Evolutionary conservation across 1,139 yeast species (phyloP).

Genomic region (Lodderomyces orthopsilosis): DNA sequence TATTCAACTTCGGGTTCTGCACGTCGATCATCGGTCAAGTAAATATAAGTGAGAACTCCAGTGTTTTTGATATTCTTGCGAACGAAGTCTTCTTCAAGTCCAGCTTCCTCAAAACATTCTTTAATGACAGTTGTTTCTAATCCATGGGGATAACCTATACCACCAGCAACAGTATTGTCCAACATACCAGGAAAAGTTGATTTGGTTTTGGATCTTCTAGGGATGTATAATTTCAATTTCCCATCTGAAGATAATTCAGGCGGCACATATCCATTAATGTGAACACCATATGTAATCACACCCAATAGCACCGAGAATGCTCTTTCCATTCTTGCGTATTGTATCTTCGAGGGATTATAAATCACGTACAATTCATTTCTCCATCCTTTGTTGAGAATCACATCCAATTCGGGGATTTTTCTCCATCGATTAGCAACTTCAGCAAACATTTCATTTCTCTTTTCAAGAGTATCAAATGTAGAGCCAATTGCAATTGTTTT

Average conservation of each 20-base stretch:
- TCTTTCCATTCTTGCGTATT: slow-evolving; percentile 73
- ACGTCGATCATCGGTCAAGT: slow-evolving; percentile 46
- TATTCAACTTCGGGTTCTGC: slow-evolving; percentile 90
- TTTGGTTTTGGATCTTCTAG: slow-evolving; percentile 71
- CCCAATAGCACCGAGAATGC: slow-evolving; percentile 81
- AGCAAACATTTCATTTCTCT: slow-evolving; percentile 45
- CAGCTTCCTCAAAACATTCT: slow-evolving; percentile 91
- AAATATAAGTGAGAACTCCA: slow-evolving; percentile 73
- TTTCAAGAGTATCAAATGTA: slow-evolving; percentile 41
- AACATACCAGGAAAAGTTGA: slow-evolving; percentile 88
- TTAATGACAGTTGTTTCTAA: slow-evolving; percentile 74
- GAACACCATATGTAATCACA: slow-evolving; percentile 86
- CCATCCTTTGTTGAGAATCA: slow-evolving; percentile 67
- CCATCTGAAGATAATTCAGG: slow-evolving; percentile 32
- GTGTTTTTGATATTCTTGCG: slow-evolving; percentile 40
- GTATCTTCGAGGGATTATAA: slow-evolving; percentile 50
- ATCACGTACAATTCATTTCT: slow-evolving; percentile 78
- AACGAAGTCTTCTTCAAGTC: slow-evolving; percentile 56
- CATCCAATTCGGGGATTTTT: slow-evolving; percentile 32
- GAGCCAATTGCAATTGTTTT: slow-evolving; percentile 37
- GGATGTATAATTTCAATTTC: slow-evolving; percentile 73
- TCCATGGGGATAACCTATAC: slow-evolving; percentile 80
- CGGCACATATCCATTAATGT: slow-evolving; percentile 73
- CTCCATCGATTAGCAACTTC: slow-evolving; percentile 46
- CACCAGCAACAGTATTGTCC: slow-evolving; percentile 95